phyloP scores from a whole-genome alignment of 2,329 filamentous ascomycete species.

The Drechslerella stenobrocha region DNA sequence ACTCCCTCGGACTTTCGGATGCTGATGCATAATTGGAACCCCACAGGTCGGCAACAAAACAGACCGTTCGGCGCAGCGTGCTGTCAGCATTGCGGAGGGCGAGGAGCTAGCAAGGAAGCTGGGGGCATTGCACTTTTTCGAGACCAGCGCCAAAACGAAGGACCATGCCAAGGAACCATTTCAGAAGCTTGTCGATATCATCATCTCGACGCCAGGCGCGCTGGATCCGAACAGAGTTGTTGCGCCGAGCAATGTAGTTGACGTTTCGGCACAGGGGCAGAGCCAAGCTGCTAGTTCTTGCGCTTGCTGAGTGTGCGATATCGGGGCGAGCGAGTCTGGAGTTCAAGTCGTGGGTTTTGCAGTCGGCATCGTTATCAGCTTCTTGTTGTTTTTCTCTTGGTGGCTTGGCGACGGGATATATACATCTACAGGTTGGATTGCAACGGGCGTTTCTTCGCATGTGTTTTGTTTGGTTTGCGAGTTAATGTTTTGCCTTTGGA shows the following conservation, averaged over 20 bases:
- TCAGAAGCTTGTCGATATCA: constrained; percentile 60
- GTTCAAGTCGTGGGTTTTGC: neutral
- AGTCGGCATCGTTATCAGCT: neutral
- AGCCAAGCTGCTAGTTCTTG: constrained; percentile 47
- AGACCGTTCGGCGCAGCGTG: constrained; percentile 59
- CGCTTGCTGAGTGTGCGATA: constrained; percentile 53
- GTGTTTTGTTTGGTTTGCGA: constrained; percentile 3
- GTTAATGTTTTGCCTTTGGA: constrained; percentile 16
- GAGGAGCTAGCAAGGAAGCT: constrained; percentile 59
- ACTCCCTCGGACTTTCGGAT: constrained; percentile 1
- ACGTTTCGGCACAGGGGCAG: constrained; percentile 49
- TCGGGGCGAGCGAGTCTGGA: constrained; percentile 1
- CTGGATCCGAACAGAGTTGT: constrained; percentile 54
- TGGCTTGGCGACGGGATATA: constrained; percentile 23
- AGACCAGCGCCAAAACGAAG: constrained; percentile 62
- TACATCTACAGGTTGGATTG: constrained; percentile 24
- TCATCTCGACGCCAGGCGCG: constrained; percentile 59
- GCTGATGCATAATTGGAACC: too few relatives aligned
- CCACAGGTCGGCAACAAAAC: constrained; percentile 60
- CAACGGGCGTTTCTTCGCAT: constrained; percentile 38
- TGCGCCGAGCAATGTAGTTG: constrained; percentile 44
- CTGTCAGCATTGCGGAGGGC: constrained; percentile 60
- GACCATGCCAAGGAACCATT: constrained; percentile 62
- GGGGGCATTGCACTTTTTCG: constrained; percentile 60
- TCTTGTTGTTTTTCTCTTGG: constrained; percentile 9